Conservation (phyloP, 2,329 filamentous ascomycete species). For the Scytalidium sp. region DNA sequence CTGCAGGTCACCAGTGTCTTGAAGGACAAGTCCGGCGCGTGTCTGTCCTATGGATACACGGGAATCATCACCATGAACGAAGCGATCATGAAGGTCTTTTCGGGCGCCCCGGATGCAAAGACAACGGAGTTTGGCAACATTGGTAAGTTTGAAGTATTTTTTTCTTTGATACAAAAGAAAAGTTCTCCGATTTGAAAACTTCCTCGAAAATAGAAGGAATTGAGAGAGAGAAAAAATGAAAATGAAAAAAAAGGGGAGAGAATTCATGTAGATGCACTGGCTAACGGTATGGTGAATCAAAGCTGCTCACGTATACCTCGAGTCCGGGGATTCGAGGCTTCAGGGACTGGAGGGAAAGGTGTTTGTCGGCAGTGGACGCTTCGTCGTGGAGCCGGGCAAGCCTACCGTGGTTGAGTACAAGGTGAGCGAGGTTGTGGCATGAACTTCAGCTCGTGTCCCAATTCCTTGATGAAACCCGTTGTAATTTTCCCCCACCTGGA, state of each 20-base stretch:
- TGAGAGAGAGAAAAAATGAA: neutral
- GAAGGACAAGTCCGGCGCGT: slow-evolving; percentile 31
- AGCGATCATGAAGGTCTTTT: slow-evolving; percentile 31
- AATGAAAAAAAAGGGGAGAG: too few relatives aligned
- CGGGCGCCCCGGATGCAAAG: slow-evolving; percentile 31
- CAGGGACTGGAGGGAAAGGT: slow-evolving; percentile 34
- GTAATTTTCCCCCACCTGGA: too few relatives aligned
- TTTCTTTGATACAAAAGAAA: neutral
- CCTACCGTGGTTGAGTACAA: slow-evolving; percentile 39
- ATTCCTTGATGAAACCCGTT: too few relatives aligned
- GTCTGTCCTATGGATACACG: slow-evolving; percentile 35
- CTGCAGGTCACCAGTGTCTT: slow-evolving; percentile 36
- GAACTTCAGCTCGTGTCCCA: too few relatives aligned
- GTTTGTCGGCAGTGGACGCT: slow-evolving; percentile 39
- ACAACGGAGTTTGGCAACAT: slow-evolving; percentile 37
- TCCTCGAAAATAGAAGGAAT: slow-evolving; percentile 1
- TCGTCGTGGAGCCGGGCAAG: slow-evolving; percentile 33
- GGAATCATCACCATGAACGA: slow-evolving; percentile 34
- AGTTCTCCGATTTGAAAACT: too few relatives aligned
- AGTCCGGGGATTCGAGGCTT: slow-evolving; percentile 33
- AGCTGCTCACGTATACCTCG: slow-evolving; percentile 36
- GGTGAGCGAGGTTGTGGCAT: slow-evolving; percentile 34
- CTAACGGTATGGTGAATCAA: too few relatives aligned
- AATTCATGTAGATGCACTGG: too few relatives aligned
- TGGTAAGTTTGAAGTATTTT: slow-evolving; percentile 27